phyloP scores from a whole-genome alignment of 169 alveolate species.

The Sarcocystis neurona region DNA sequence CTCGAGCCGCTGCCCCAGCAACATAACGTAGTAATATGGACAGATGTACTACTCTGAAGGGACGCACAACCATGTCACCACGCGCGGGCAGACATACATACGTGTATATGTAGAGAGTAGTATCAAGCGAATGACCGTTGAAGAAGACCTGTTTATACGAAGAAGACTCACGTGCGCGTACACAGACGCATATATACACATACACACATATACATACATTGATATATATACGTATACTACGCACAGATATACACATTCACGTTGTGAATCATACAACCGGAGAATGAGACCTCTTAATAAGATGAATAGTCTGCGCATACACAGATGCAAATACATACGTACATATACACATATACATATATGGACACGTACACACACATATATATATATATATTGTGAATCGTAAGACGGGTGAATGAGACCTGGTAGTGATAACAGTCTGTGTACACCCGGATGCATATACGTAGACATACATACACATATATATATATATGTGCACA shows the following conservation, averaged over 20 bases:
- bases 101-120: no score
- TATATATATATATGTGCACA: no score
- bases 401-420: background rate
- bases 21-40: no score
- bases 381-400: background rate
- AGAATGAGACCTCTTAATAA: no score
- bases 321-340: background rate
- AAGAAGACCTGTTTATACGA: no score
- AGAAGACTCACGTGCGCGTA: background rate
- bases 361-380: background rate
- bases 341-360: background rate
- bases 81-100: no score
- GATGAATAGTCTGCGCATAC: no score
- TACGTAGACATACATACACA: background rate
- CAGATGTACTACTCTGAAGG: no score
- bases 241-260: background rate
- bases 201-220: background rate
- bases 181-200: background rate
- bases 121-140: no score
- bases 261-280: no score
- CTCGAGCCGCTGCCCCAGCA: no score
- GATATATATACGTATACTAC: background rate
- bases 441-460: background rate
- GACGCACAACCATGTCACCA: no score
- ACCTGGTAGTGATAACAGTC: background rate